Evolutionary conservation across 306 rosid species (phyloP).

Genomic region (Prunus persica): Prunus_persica_NCBIv2 NC_034015.1:15394001-15394500

Average conservation of each 20-base stretch:
- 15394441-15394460: constrained; percentile 62
- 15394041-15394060: background rate
- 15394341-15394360: background rate
- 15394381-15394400: constrained; percentile 72
- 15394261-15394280: background rate
- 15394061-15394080: background rate
- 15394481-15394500: constrained; percentile 14
- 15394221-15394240: background rate
- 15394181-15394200: background rate
- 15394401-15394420: constrained; percentile 87
- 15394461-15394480: constrained; percentile 85
- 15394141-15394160: background rate
- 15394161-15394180: background rate
- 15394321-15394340: background rate
- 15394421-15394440: constrained; percentile 83
- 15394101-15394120: background rate
- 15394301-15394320: background rate
- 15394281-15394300: background rate
- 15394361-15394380: constrained; percentile 64
- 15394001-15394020: constrained; percentile 26
- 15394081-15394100: background rate
- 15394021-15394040: background rate
- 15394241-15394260: constrained; percentile 8
- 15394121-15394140: background rate
- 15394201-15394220: constrained; percentile 17